Base-by-base conservation (phyloP, 352 stramenopile genomes). In the Achlya hypogyna region DNA sequence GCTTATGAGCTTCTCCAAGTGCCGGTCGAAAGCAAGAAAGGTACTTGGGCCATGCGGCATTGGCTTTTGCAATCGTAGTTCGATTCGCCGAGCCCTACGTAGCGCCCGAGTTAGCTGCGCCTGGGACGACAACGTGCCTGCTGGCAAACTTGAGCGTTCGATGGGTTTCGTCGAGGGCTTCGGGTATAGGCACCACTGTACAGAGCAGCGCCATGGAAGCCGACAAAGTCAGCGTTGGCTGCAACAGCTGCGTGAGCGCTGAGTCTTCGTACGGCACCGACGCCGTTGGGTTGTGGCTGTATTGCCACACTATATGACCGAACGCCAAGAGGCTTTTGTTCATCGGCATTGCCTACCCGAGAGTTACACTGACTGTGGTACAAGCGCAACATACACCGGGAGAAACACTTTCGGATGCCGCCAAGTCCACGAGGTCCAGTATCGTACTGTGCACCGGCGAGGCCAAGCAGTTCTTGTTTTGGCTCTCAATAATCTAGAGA, bases 141-240 rank as follows among this genome's bases (percentile, higher is more conserved):
- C 4, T 59, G 25, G 59, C 59, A 65, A 65, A 65, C n/a, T 65
- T 65, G 25, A 65, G 47, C 2, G 59, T 65, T 8, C 53, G n/a
- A 27, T 65, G 59, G 42, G 59, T 65, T 45, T 65, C 59, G 25
- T 10, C n/a, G 20, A 65, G 20, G 5, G 10, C 18, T 5, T 10
- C 6, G n/a, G 53, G 16, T 1, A 38, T 53, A 18, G 59, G 59
- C 16, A 38, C 20, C 22, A 56, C 18, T 8, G 59, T 65, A 53
- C 59, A 65, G 5, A 65, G 8, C 20, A 65, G 23, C 10, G 27
- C 9, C 0, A 65, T 22, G 5, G 59, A 62, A 14, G 59, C 59
- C 20, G 42, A 35, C 12, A 38, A 38, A n/a, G 28, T 35, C 12
- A 65, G 47, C 18, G 59, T 34, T 29, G 59, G 59, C 29, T 59